These are phyloP conservation scores for Globisporangium yorkense DNA, from an alignment of 352 stramenopile genomes.

Conservation along the genomic window DNA sequence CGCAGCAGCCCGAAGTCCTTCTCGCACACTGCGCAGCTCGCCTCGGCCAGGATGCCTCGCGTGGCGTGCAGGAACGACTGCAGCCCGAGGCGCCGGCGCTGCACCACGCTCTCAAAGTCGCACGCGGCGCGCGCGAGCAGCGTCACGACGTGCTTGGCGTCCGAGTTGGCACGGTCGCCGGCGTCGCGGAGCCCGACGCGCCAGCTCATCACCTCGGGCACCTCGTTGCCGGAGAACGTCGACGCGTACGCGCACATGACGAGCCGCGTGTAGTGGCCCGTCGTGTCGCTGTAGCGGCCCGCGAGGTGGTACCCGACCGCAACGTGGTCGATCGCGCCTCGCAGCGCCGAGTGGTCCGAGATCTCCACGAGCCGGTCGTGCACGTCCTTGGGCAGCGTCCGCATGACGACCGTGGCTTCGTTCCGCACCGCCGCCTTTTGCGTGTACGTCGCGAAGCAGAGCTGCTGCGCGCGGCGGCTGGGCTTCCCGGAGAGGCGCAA, in stretches of 20 bases:
- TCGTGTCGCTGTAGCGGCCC: constrained; percentile 39
- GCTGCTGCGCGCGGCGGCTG: constrained; percentile 35
- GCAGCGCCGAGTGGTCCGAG: constrained; percentile 15
- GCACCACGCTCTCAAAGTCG: constrained; percentile 51
- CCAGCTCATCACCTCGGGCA: constrained; percentile 11
- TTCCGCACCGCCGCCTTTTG: constrained; percentile 28
- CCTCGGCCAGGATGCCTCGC: constrained; percentile 1
- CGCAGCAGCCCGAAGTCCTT: constrained; percentile 51
- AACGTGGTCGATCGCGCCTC: constrained; percentile 47
- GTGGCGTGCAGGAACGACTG: constrained; percentile 43
- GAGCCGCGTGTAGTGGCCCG: constrained; percentile 43
- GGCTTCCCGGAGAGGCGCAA: constrained; percentile 23
- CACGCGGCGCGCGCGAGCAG: constrained; percentile 38
- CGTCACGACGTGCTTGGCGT: constrained; percentile 49
- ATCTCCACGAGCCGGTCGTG: constrained; percentile 28
- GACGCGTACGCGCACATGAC: constrained; percentile 52
- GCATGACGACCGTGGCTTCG: constrained; percentile 62
- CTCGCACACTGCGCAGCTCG: constrained; percentile 39
- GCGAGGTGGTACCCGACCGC: constrained; percentile 58
- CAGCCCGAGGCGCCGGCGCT: constrained; percentile 46
- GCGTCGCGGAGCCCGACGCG: constrained; percentile 6
- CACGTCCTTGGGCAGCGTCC: constrained; percentile 43
- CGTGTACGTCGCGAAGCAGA: constrained; percentile 59
- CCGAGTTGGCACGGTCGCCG: constrained; percentile 14
- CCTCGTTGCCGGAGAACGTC: constrained; percentile 7